A percentile compares a stretch with the other conserved stretches of the same genome.
phyloP scores from a whole-genome alignment of 306 rosid genomes.

The Corylus americana region DNA sequence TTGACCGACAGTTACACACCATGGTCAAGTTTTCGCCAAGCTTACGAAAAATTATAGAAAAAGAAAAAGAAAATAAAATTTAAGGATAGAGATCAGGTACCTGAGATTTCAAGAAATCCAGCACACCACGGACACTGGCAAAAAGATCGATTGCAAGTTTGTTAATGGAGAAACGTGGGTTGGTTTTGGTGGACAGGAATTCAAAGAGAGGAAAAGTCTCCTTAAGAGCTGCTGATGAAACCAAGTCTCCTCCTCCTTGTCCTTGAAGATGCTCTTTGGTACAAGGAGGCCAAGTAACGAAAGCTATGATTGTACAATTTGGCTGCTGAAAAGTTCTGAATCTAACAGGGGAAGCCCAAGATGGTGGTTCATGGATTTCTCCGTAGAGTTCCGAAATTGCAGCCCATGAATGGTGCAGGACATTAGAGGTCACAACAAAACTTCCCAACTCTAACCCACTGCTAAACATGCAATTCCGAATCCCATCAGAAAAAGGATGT shows the following conservation, averaged over 20 bases:
- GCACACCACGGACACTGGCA: neutral
- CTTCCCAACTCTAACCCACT: slow-evolving; percentile 45
- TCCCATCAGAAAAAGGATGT: neutral
- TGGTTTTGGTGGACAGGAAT: slow-evolving; percentile 36
- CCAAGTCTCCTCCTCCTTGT: slow-evolving; percentile 11
- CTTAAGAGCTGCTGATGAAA: slow-evolving; percentile 27
- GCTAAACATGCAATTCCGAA: slow-evolving; percentile 29
- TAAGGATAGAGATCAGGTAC: slow-evolving; percentile 14
- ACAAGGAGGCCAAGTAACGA: slow-evolving; percentile 29
- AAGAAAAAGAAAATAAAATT: neutral
- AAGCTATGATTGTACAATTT: slow-evolving; percentile 34
- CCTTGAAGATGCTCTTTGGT: neutral
- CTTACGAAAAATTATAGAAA: neutral
- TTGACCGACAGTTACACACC: neutral
- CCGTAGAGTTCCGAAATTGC: slow-evolving; percentile 2
- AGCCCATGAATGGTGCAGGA: slow-evolving; percentile 36
- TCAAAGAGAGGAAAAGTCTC: slow-evolving; percentile 36
- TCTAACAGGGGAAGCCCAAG: neutral
- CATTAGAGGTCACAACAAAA: slow-evolving; percentile 32
- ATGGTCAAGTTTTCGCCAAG: neutral
- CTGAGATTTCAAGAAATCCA: slow-evolving; percentile 25
- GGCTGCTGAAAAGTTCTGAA: slow-evolving; percentile 2
- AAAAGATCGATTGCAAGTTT: slow-evolving; percentile 35
- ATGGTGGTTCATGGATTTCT: neutral
- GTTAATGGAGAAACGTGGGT: slow-evolving; percentile 36